Conservation (phyloP, 1,284 basidiomycete species). For the Ceratobasidium sp. region DNA sequence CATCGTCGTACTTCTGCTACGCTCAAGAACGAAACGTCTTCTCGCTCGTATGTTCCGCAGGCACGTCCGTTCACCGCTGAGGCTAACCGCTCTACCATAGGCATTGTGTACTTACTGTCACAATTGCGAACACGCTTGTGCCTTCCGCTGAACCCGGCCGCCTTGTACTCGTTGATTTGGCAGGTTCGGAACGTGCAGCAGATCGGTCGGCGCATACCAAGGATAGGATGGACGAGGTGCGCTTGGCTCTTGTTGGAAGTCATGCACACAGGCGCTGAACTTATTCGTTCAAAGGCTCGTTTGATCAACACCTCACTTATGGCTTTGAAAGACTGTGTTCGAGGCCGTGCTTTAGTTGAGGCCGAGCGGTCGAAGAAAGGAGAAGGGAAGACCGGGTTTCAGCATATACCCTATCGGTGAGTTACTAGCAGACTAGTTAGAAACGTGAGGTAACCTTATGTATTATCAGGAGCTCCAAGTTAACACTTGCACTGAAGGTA, state of each 20-base stretch:
- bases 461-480: conserved; percentile 50
- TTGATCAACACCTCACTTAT: conserved; percentile 60
- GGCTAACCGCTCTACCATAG: conserved; percentile 54
- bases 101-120: conserved; percentile 57
- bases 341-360: conserved; percentile 51
- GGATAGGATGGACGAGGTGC: conserved; percentile 44
- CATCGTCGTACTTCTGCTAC: conserved; percentile 58
- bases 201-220: conserved; percentile 51
- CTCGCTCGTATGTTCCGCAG: conserved; percentile 28
- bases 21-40: conserved; percentile 52
- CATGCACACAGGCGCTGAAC: conserved; percentile 53
- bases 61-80: too few relatives aligned
- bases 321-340: conserved; percentile 59
- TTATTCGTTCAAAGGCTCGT: conserved; percentile 50
- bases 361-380: conserved; percentile 41
- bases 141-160: conserved; percentile 58
- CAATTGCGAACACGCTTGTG: conserved; percentile 56
- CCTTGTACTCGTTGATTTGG: conserved; percentile 56
- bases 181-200: conserved; percentile 51
- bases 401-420: conserved; percentile 58
- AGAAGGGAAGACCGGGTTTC: conserved; percentile 56
- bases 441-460: not conserved
- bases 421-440: not conserved
- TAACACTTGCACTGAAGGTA: conserved; percentile 59
- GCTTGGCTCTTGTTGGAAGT: not conserved